These are phyloP conservation scores for Kwoniella pini DNA, from an alignment of 768 basidiomycete genomes.

Conservation along the genomic window DNA sequence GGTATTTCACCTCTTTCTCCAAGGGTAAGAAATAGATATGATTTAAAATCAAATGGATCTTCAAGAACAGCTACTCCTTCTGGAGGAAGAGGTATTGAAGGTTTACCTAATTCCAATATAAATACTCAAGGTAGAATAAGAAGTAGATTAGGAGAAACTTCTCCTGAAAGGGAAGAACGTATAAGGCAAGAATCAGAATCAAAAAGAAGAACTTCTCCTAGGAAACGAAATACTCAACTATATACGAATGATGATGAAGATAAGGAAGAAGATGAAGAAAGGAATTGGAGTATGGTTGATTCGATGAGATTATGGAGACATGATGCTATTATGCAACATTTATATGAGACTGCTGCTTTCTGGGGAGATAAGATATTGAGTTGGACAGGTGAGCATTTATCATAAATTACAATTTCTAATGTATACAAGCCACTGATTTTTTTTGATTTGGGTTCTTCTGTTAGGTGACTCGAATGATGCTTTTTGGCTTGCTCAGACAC, in stretches of 20 bases:
- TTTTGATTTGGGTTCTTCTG: too few species aligned
- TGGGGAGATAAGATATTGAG: slow-evolving; percentile 98
- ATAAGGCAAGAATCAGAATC: background rate
- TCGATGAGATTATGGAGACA: slow-evolving; percentile 96
- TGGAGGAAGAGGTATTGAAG: slow-evolving; percentile 5
- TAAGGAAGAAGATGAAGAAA: slow-evolving; percentile 43
- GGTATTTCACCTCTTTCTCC: slow-evolving; percentile 44
- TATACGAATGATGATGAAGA: slow-evolving; percentile 34
- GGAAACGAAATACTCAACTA: slow-evolving; percentile 1
- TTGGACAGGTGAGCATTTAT: slow-evolving; percentile 84
- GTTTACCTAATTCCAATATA: background rate
- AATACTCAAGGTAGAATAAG: background rate
- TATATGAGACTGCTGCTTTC: slow-evolving; percentile 94
- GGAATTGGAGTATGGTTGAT: slow-evolving; percentile 79
- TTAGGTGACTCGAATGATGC: slow-evolving; percentile 94
- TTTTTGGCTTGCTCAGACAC: slow-evolving; percentile 98
- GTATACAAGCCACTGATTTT: too few species aligned
- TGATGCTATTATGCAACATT: slow-evolving; percentile 96
- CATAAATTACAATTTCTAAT: too few species aligned
- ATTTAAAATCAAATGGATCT: slow-evolving; percentile 5
- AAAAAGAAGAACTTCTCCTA: slow-evolving; percentile 19
- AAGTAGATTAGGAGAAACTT: slow-evolving; percentile 13
- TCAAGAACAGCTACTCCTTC: slow-evolving; percentile 3
- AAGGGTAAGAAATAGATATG: slow-evolving; percentile 15
- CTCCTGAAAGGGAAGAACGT: slow-evolving; percentile 3